These are phyloP conservation scores for Dioscorea alata DNA, from an alignment of 106 monocot genomes.

Conservation along the genomic window DNA sequence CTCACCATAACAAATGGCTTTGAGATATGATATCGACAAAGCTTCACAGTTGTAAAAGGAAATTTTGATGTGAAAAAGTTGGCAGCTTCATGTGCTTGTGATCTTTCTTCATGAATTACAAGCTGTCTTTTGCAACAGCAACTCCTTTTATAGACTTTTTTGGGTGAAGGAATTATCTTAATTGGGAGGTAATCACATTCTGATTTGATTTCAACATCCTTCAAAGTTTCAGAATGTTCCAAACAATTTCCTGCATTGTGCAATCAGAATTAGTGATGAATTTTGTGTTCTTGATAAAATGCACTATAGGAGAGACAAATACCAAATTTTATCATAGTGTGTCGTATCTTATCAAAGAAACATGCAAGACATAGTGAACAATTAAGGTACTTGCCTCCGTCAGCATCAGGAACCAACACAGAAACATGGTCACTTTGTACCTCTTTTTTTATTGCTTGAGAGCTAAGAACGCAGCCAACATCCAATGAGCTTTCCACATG, in stretches of 20 bases:
- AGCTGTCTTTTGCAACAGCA: conserved; percentile 8
- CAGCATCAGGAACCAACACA: background rate
- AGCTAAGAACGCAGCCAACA: background rate
- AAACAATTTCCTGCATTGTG: background rate
- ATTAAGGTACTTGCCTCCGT: background rate
- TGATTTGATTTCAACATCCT: background rate
- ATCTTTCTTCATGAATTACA: conserved; percentile 12
- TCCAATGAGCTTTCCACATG: background rate
- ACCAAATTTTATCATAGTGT: too few relatives aligned
- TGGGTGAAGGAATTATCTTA: background rate
- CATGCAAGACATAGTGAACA: background rate
- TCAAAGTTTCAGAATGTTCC: background rate
- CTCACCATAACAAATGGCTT: conserved; percentile 16
- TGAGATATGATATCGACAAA: conserved; percentile 1
- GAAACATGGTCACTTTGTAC: background rate
- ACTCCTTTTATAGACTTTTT: background rate
- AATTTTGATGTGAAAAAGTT: conserved; percentile 17
- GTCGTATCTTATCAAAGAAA: background rate
- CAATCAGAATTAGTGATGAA: background rate
- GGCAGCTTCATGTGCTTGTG: conserved; percentile 13
- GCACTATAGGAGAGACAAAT: too few relatives aligned
- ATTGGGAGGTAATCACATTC: background rate
- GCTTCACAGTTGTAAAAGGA: conserved; percentile 14
- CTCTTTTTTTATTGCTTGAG: conserved; percentile 7
- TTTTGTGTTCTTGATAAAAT: too few relatives aligned